A percentile compares a stretch with the other conserved stretches of the same genome.
Evolutionary conservation across 176 grass and related monocot species (phyloP).

Genomic region (Raddia guianensis): DNA sequence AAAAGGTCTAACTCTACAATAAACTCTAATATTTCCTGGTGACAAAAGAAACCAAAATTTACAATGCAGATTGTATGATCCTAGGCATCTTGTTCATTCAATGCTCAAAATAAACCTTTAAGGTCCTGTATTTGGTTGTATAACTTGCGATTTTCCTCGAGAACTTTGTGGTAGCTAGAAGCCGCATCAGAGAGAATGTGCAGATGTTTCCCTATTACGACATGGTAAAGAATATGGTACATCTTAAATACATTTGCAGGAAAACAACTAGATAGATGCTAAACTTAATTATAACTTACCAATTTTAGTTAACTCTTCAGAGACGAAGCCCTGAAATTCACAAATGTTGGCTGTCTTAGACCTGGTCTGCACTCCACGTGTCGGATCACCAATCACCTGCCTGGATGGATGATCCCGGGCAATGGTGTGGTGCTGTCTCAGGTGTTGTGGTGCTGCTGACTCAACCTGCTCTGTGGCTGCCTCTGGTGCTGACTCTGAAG

Average conservation of each 20-base stretch:
- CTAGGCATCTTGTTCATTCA: slow-evolving; percentile 6
- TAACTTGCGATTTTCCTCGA: slow-evolving; percentile 93
- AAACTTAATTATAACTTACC: slow-evolving; percentile 50
- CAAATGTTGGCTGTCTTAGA: no score
- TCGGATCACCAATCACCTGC: no score
- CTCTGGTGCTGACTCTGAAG: no score
- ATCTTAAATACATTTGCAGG: neutral
- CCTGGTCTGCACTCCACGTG: no score
- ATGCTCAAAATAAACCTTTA: slow-evolving; percentile 63
- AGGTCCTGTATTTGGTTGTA: slow-evolving; percentile 96
- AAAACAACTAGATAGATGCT: slow-evolving; percentile 23
- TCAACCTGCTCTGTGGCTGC: no score
- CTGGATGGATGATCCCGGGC: no score
- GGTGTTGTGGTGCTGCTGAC: no score
- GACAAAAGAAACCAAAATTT: slow-evolving; percentile 37
- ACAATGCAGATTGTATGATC: slow-evolving; percentile 25
- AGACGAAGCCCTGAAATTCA: no score
- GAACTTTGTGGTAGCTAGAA: slow-evolving; percentile 81
- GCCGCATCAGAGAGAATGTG: slow-evolving; percentile 60
- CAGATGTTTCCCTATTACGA: slow-evolving; percentile 67
- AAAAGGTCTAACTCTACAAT: slow-evolving; percentile 85
- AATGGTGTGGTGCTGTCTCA: no score
- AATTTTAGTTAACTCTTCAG: slow-evolving; percentile 66
- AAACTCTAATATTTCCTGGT: slow-evolving; percentile 97
- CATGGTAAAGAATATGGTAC: neutral